Percentiles rank a stretch among this genome's conserved stretches.
phyloP scores from a whole-genome alignment of 345 rosid species.

The Sapria himalayana region DNA sequence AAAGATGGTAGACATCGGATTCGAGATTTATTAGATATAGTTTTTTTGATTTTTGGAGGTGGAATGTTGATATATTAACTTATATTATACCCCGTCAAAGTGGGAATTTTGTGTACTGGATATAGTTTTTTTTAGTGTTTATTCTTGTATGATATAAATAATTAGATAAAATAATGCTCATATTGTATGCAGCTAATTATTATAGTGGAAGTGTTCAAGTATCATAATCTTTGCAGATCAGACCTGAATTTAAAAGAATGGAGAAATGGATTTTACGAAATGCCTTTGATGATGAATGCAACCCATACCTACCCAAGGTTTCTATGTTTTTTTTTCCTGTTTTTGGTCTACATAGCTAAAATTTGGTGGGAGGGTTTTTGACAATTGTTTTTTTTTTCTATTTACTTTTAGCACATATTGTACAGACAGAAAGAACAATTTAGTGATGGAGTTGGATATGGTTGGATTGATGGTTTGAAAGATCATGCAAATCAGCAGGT shows the following conservation, averaged over 20 bases:
- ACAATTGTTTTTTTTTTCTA: slow-evolving; percentile 3
- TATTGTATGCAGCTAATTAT: no score
- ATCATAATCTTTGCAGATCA: slow-evolving; percentile 22
- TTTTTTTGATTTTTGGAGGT: no score
- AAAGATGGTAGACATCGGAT: no score
- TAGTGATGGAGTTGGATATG: slow-evolving; percentile 80
- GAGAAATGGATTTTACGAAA: slow-evolving; percentile 77
- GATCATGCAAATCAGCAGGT: slow-evolving; percentile 57
- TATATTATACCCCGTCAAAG: no score
- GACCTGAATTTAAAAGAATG: slow-evolving; percentile 53
- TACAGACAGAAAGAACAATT: slow-evolving; percentile 80
- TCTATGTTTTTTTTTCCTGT: neutral
- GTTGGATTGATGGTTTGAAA: slow-evolving; percentile 75
- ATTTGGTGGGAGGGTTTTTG: slow-evolving; percentile 4
- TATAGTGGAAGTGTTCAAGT: no score
- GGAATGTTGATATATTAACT: no score
- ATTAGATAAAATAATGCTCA: no score
- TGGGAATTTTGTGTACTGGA: no score
- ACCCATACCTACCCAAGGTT: slow-evolving; percentile 71
- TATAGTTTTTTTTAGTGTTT: no score
- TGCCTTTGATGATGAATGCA: slow-evolving; percentile 59
- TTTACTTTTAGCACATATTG: slow-evolving; percentile 32
- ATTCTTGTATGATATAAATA: no score
- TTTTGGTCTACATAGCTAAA: neutral
- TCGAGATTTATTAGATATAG: no score